phyloP scores from a whole-genome alignment of 2,329 filamentous ascomycete species.

The Pseudogymnoascus sp. region DNA sequence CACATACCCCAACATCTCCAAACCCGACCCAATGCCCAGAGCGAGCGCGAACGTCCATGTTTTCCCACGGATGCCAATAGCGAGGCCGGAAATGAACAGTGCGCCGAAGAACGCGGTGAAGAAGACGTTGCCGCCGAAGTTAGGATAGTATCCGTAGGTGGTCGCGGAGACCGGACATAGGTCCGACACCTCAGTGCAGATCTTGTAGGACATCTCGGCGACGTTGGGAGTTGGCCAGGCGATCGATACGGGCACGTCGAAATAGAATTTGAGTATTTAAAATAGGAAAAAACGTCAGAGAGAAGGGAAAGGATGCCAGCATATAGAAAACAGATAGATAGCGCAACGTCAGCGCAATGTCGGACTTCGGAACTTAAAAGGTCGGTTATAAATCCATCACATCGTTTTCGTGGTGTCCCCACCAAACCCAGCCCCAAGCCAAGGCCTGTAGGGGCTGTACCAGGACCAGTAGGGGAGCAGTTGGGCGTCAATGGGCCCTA shows the following conservation, averaged over 20 bases:
- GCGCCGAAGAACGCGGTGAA: conserved; percentile 43
- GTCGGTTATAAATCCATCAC: conserved; percentile 4
- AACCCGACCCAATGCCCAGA: conserved; percentile 39
- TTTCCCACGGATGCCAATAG: conserved; percentile 39
- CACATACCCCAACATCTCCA: conserved; percentile 47
- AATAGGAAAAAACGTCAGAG: neutral
- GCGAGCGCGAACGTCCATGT: conserved; percentile 48
- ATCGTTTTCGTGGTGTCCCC: neutral
- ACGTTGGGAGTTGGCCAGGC: neutral
- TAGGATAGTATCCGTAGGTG: conserved; percentile 44
- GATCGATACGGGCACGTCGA: neutral
- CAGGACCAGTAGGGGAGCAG: neutral
- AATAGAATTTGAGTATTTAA: neutral
- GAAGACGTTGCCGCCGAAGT: conserved; percentile 46
- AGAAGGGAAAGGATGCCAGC: neutral
- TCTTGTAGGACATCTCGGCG: conserved; percentile 2
- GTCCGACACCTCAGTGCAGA: neutral
- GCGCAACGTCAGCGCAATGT: neutral
- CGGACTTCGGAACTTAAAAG: conserved; percentile 1
- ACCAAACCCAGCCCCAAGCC: neutral
- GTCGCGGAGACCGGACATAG: conserved; percentile 13
- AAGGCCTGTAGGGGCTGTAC: neutral
- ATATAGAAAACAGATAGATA: neutral
- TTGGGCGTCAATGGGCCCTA: neutral
- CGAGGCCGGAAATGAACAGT: conserved; percentile 34